Conservation (phyloP, 202 grass and related monocot genomes). For the Panicum virgatum region DNA sequence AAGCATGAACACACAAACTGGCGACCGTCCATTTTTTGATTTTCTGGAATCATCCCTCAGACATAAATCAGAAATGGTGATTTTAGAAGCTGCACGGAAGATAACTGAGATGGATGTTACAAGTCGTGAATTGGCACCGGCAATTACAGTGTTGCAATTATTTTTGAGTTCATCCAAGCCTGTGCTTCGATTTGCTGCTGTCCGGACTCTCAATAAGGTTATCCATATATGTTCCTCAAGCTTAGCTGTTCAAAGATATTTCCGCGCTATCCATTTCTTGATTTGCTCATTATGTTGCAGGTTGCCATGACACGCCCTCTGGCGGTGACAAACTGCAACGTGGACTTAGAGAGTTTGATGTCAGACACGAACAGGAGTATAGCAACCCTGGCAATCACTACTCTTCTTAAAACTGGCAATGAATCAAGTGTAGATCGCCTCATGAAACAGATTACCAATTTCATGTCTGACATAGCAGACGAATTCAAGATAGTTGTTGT, state of each 20-base stretch:
- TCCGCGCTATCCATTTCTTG: not conserved
- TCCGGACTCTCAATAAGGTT: slow-evolving; percentile 85
- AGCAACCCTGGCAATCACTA: slow-evolving; percentile 80
- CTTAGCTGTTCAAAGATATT: slow-evolving; percentile 11
- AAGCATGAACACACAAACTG: slow-evolving; percentile 53
- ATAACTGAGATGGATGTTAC: slow-evolving; percentile 82
- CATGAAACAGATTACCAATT: slow-evolving; percentile 81
- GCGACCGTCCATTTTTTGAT: slow-evolving; percentile 73
- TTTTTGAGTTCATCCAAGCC: slow-evolving; percentile 74
- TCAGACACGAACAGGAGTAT: slow-evolving; percentile 85
- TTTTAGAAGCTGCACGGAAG: slow-evolving; percentile 64
- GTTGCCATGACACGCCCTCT: slow-evolving; percentile 71
- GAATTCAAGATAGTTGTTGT: slow-evolving; percentile 90
- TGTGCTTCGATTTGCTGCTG: slow-evolving; percentile 81
- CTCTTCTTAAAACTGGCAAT: slow-evolving; percentile 87
- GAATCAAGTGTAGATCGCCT: slow-evolving; percentile 83
- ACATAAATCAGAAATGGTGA: slow-evolving; percentile 73
- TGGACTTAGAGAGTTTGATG: slow-evolving; percentile 70
- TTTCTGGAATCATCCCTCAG: slow-evolving; percentile 72
- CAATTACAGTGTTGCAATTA: slow-evolving; percentile 54
- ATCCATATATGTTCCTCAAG: not conserved
- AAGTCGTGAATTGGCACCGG: slow-evolving; percentile 65
- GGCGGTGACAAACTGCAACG: slow-evolving; percentile 73
- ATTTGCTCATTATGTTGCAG: slow-evolving; percentile 36
- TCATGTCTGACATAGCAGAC: slow-evolving; percentile 86